phyloP scores from a whole-genome alignment of 805 yeast genomes.

The Candida namnaoensis region DNA sequence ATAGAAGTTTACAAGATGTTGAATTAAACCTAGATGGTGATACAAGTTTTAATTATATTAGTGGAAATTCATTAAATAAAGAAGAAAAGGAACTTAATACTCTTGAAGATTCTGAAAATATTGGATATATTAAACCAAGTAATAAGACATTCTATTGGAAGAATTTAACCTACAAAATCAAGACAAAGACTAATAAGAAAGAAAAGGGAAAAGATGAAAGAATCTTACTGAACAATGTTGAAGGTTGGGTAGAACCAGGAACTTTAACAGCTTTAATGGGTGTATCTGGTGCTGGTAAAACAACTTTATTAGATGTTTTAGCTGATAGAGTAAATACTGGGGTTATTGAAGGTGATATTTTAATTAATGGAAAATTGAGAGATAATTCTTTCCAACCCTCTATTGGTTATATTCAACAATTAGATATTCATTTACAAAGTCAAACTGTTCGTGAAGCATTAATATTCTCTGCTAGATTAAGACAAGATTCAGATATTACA shows the following conservation, averaged over 20 bases:
- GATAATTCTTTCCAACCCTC: conserved; percentile 47
- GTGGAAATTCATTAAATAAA: conserved; percentile 5
- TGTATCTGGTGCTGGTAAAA: conserved; percentile 77
- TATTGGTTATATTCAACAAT: conserved; percentile 73
- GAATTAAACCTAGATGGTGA: conserved; percentile 16
- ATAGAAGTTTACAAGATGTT: conserved; percentile 16
- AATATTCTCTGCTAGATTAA: conserved; percentile 54
- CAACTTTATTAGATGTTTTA: conserved; percentile 62
- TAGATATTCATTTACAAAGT: conserved; percentile 58
- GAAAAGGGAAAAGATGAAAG: too few species aligned
- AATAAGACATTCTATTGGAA: conserved; percentile 69
- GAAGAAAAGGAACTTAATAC: conserved; percentile 18
- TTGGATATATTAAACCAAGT: too few species aligned
- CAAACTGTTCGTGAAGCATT: conserved; percentile 70
- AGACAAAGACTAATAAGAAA: conserved; percentile 45
- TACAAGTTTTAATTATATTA: conserved; percentile 11
- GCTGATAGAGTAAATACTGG: conserved; percentile 67
- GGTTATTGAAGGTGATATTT: conserved; percentile 54
- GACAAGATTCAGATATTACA: conserved; percentile 50
- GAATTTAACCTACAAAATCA: conserved; percentile 60
- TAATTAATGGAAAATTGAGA: conserved; percentile 47
- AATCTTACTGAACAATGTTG: conserved; percentile 54
- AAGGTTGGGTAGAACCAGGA: conserved; percentile 82
- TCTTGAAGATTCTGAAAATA: too few species aligned
- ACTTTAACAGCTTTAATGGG: conserved; percentile 75